Percentiles rank a stretch among this genome's conserved stretches.
phyloP scores from a whole-genome alignment of 2,329 filamentous ascomycete genomes.

The Colletotrichum godetiae region DNA sequence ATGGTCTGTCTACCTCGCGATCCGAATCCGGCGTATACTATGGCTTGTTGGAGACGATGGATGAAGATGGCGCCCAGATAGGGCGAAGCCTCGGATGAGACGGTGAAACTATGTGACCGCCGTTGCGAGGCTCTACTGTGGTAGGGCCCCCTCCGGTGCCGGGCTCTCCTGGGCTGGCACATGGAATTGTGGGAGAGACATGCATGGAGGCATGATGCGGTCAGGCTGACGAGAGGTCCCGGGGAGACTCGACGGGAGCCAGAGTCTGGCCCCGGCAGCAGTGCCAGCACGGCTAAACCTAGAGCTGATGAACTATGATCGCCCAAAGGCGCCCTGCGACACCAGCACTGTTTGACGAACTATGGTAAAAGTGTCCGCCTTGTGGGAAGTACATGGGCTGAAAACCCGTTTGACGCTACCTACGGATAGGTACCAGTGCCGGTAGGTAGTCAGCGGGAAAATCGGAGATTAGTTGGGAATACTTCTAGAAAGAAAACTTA shows the following conservation, averaged over 20 bases:
- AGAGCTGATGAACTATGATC: slow-evolving; percentile 1
- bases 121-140: not conserved
- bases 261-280: not conserved
- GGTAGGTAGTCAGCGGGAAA: no score
- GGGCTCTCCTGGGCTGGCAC: slow-evolving; percentile 18
- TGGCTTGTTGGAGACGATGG: not conserved
- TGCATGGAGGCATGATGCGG: slow-evolving; percentile 32
- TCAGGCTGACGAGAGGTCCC: slow-evolving; percentile 8
- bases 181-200: slow-evolving; percentile 16
- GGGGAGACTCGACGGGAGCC: not conserved
- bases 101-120: not conserved
- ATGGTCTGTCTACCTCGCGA: not conserved
- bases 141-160: not conserved
- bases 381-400: not conserved
- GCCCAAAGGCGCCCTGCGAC: not conserved
- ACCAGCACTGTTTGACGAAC: not conserved
- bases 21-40: not conserved
- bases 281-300: not conserved
- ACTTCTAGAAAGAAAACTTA: not conserved
- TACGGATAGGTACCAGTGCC: not conserved
- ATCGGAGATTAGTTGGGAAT: not conserved
- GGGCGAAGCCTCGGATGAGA: slow-evolving; percentile 4
- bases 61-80: not conserved
- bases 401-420: not conserved
- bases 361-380: not conserved